These are phyloP conservation scores for Trichoderma gamsii DNA, from an alignment of 495 filamentous ascomycete species.

Conservation along the genomic window DNA sequence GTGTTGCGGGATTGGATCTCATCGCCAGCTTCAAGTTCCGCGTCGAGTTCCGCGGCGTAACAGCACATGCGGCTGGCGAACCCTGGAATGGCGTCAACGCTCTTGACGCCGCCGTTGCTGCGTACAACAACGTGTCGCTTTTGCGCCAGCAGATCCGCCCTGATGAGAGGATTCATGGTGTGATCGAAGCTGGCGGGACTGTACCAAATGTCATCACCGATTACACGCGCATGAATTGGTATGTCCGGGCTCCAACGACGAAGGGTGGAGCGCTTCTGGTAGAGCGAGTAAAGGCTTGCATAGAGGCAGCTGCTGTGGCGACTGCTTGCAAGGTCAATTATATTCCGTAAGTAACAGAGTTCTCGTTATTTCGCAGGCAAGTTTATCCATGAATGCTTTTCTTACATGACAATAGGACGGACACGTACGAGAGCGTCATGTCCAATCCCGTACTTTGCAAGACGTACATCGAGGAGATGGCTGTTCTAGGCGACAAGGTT, in stretches of 20 bases:
- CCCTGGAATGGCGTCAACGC: conserved; percentile 64
- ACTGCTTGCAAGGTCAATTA: conserved; percentile 49
- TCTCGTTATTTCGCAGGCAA: conserved; percentile 18
- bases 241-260: conserved; percentile 44
- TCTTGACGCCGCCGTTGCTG: conserved; percentile 53
- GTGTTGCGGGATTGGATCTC: conserved; percentile 29
- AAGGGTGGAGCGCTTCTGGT: conserved; percentile 41
- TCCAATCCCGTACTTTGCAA: conserved; percentile 44
- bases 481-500: conserved; percentile 32
- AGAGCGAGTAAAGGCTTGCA: conserved; percentile 46
- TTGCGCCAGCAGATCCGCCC: conserved; percentile 54
- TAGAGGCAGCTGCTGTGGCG: conserved; percentile 50
- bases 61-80: conserved; percentile 53
- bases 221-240: conserved; percentile 49
- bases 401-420: conserved; percentile 20
- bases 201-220: conserved; percentile 47
- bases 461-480: conserved; percentile 46
- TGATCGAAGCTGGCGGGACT: conserved; percentile 26
- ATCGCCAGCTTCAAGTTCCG: conserved; percentile 49
- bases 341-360: not conserved
- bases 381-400: conserved; percentile 18
- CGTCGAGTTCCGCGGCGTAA: conserved; percentile 40
- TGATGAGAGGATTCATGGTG: conserved; percentile 29
- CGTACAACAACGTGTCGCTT: conserved; percentile 57
- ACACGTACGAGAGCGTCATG: conserved; percentile 49